phyloP scores from a whole-genome alignment of 2,329 filamentous ascomycete genomes.

The Cladosporium sp. region DNA sequence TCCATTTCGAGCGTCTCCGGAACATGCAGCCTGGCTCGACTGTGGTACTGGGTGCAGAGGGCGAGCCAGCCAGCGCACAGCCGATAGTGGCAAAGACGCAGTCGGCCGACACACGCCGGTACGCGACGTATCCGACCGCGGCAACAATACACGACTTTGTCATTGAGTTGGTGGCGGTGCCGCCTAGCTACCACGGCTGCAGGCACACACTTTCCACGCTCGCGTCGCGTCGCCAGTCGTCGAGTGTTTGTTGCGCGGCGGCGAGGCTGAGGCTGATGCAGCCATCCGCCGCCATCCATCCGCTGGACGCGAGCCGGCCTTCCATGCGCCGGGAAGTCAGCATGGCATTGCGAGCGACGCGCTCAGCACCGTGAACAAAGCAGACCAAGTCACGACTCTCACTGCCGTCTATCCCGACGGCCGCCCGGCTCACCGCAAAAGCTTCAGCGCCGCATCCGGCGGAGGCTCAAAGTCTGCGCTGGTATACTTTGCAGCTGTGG shows the following conservation, averaged over 20 bases:
- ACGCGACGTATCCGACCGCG: not conserved
- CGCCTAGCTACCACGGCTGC: not conserved
- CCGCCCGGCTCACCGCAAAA: too few relatives aligned
- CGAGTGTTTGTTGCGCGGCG: not conserved
- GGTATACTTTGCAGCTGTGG: too few relatives aligned
- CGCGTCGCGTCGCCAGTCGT: too few relatives aligned
- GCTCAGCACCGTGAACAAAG: not conserved
- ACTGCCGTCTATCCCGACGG: too few relatives aligned
- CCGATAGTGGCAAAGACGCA: not conserved
- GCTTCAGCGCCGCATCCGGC: too few relatives aligned
- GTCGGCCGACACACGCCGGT: conserved; percentile 1
- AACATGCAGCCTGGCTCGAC: conserved; percentile 6
- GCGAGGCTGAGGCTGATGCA: not conserved
- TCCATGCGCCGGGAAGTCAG: not conserved
- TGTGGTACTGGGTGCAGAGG: conserved; percentile 4
- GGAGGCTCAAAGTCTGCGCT: too few relatives aligned
- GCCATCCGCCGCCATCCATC: not conserved
- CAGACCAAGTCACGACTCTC: not conserved
- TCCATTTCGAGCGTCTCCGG: not conserved
- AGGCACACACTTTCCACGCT: not conserved
- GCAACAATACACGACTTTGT: not conserved
- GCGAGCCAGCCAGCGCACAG: not conserved
- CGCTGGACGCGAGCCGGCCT: not conserved
- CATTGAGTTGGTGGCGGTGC: conserved; percentile 4
- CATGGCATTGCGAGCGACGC: not conserved